These are phyloP conservation scores for Gloeostereum incarnatum DNA, from an alignment of 768 basidiomycete species.

Conservation along the genomic window DNA sequence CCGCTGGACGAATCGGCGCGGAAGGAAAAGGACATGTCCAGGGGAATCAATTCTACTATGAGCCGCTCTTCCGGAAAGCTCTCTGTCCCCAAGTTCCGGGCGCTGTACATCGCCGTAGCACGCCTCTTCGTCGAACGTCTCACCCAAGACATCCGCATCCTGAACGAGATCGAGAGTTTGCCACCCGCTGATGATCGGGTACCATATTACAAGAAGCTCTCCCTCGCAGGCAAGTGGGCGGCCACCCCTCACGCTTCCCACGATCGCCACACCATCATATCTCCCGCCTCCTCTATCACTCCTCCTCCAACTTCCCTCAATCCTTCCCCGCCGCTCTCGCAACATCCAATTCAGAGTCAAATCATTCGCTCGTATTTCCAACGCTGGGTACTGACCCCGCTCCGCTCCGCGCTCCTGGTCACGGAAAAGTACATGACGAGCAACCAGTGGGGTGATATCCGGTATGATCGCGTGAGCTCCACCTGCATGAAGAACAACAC, in stretches of 20 bases:
- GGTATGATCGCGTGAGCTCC: constrained; percentile 51
- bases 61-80: constrained; percentile 30
- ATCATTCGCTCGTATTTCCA: constrained; percentile 51
- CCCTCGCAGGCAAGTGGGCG: constrained; percentile 64
- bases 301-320: constrained; percentile 15
- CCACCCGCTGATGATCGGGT: constrained; percentile 18
- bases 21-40: constrained; percentile 19
- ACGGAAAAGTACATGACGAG: constrained; percentile 58
- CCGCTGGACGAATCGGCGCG: constrained; percentile 11
- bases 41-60: too few relatives aligned
- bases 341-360: constrained; percentile 11
- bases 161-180: constrained; percentile 26
- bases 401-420: constrained; percentile 33
- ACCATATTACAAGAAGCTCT: constrained; percentile 33
- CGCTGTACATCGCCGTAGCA: constrained; percentile 54
- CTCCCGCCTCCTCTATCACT: constrained; percentile 36
- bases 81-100: constrained; percentile 39
- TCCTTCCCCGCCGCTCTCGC: constrained; percentile 23
- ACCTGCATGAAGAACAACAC: constrained; percentile 56
- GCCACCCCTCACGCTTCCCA: constrained; percentile 50
- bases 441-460: constrained; percentile 47
- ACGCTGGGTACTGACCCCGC: constrained; percentile 50
- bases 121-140: constrained; percentile 55
- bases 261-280: constrained; percentile 61
- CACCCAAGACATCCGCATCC: constrained; percentile 31